Percentiles rank a stretch among this genome's conserved stretches.
Evolutionary conservation across 2,329 filamentous ascomycete species (phyloP).

Genomic region (Fusarium fracticaudum): DNA sequence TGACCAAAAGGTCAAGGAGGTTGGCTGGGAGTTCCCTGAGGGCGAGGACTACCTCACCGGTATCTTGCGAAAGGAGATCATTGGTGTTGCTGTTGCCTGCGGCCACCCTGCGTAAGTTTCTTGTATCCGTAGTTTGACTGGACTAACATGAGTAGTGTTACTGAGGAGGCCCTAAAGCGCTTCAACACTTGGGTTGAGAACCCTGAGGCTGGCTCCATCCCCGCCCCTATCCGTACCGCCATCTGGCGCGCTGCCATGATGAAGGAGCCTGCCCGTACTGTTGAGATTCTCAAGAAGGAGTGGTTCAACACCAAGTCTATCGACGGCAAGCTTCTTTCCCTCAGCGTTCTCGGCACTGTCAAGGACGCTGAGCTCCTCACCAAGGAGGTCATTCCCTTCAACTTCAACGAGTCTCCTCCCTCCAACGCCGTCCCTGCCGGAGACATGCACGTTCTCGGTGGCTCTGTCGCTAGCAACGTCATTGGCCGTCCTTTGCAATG

Average conservation of each 20-base stretch:
- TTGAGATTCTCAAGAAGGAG: conserved; percentile 83
- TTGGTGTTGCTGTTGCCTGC: conserved; percentile 77
- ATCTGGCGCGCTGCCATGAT: conserved; percentile 84
- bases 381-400: conserved; percentile 75
- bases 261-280: conserved; percentile 72
- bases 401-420: conserved; percentile 73
- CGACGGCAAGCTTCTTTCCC: conserved; percentile 88
- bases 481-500: conserved; percentile 80
- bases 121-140: neutral
- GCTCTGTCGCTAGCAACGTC: conserved; percentile 76
- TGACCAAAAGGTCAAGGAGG: conserved; percentile 75
- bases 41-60: conserved; percentile 84
- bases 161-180: conserved; percentile 77
- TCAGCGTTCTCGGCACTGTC: conserved; percentile 79
- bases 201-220: conserved; percentile 72
- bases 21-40: conserved; percentile 86
- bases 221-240: conserved; percentile 82
- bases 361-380: conserved; percentile 74
- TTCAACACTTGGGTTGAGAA: conserved; percentile 84
- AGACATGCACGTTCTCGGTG: conserved; percentile 87
- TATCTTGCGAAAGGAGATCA: conserved; percentile 83
- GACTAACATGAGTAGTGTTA: conserved; percentile 60
- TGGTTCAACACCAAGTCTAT: conserved; percentile 85
- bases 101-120: conserved; percentile 76
- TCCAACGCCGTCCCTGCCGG: conserved; percentile 78